Base-by-base conservation (phyloP, 1,284 basidiomycete genomes). In the Naganishia cerealis region DNA sequence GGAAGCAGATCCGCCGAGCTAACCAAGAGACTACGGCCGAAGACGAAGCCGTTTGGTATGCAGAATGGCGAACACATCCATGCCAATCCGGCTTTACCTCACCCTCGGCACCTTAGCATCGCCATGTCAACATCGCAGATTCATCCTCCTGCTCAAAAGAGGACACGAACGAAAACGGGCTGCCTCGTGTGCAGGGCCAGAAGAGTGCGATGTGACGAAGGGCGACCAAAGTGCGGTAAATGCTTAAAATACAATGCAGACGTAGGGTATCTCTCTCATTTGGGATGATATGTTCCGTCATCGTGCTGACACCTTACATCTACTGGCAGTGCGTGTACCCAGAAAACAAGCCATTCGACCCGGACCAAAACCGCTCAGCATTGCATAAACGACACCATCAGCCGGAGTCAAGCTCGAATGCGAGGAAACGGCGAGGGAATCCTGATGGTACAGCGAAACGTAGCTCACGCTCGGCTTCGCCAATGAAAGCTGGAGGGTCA, bases 281-380 rank as follows among this genome's bases (percentile, higher is more conserved):
- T 13, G 7, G 15, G 29, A 24, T 12, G 9, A 29, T 55, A n/a
- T 55, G 16, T 5, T 26, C 26, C 29, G 16, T 55, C 16, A 8
- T 18, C 3, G 40, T 18, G 40, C 8, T 42, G 40, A 42, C 16
- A 42, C 9, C 13, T 9, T 9, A 18, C 13, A 18, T 42, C 9
- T 12, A 2, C 40, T 46, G 16, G 54, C 65, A 77, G 73, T 78
- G 77, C 61, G 74, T 74, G 3, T 78, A 76, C 57, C 74, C 77
- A 10, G 70, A 71, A 38, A 74, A 73, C 58, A 78, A 76, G 66
- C 67, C 73, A 10, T 78, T 75, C 54, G 72, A 77, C 43, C 67
- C 71, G 2, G 63, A 70, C 29, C 70, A 69, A 1, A 71, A 75
- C 6, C 72, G 72, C 10, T 67, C 72, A 12, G 70, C 72, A 4